Percentiles rank a stretch among this genome's conserved stretches.
Conservation (phyloP, 768 basidiomycete species). For the Stropharia rugosoannulata region DNA sequence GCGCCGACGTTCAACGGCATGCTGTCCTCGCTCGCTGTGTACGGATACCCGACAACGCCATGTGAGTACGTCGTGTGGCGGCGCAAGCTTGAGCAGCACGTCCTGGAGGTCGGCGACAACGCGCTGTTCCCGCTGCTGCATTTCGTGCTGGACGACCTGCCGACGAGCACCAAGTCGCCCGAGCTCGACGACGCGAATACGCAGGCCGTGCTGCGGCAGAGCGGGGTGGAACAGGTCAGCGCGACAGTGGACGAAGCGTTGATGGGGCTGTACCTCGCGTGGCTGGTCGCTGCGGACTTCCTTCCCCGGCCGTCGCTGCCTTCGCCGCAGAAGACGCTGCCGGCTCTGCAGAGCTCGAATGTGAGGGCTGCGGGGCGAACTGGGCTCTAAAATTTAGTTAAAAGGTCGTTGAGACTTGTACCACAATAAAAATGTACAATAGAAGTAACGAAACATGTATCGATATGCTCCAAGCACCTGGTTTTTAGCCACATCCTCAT, state of each 20-base stretch:
- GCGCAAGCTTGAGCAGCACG: constrained; percentile 89
- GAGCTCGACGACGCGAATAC: constrained; percentile 89
- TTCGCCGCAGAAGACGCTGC: constrained; percentile 44
- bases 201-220: constrained; percentile 50
- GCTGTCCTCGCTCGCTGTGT: constrained; percentile 66
- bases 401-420: background rate
- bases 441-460: too few species aligned
- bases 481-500: too few species aligned
- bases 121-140: constrained; percentile 96
- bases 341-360: constrained; percentile 39
- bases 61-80: constrained; percentile 95
- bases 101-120: constrained; percentile 92
- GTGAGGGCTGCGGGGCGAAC: constrained; percentile 72
- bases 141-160: constrained; percentile 96
- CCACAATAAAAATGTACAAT: too few species aligned
- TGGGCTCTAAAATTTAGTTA: constrained; percentile 36
- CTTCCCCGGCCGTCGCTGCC: constrained; percentile 52
- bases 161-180: constrained; percentile 93
- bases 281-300: constrained; percentile 87
- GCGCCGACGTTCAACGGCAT: constrained; percentile 88
- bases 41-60: constrained; percentile 76
- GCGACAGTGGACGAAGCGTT: constrained; percentile 72
- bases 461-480: too few species aligned
- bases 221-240: constrained; percentile 29
- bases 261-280: constrained; percentile 88